These are phyloP conservation scores for Phytophthora quininea DNA, from an alignment of 352 stramenopile genomes.

Conservation along the genomic window DNA sequence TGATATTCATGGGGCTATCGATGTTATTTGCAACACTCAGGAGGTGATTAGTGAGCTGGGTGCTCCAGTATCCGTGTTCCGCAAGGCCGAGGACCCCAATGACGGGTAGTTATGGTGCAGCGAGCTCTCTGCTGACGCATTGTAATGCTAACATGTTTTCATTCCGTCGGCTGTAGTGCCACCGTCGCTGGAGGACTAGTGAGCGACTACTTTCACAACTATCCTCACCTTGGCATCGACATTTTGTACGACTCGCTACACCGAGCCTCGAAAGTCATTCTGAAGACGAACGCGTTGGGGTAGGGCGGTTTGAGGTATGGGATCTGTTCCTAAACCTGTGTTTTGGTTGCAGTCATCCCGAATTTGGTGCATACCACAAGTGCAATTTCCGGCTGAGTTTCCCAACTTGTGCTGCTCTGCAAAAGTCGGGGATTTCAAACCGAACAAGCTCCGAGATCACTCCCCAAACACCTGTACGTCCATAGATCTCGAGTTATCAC, in stretches of 20 bases:
- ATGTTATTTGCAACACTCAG: slow-evolving; percentile 20
- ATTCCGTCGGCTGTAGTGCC: slow-evolving; percentile 25
- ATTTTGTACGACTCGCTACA: slow-evolving; percentile 80
- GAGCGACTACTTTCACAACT: slow-evolving; percentile 88
- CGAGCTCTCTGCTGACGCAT: background rate
- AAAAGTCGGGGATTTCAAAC: slow-evolving; percentile 58
- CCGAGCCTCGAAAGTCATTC: slow-evolving; percentile 73
- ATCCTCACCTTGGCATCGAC: slow-evolving; percentile 80
- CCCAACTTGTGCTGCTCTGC: slow-evolving; percentile 40
- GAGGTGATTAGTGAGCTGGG: slow-evolving; percentile 84
- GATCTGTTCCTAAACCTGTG: slow-evolving; percentile 3
- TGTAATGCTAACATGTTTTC: background rate
- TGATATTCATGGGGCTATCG: background rate
- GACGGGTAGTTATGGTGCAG: slow-evolving; percentile 46
- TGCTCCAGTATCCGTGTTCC: slow-evolving; percentile 76
- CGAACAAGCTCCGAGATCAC: slow-evolving; percentile 56
- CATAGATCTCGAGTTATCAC: background rate
- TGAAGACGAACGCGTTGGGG: slow-evolving; percentile 84
- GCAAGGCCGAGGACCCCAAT: slow-evolving; percentile 75
- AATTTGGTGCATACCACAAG: slow-evolving; percentile 86
- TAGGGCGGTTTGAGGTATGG: slow-evolving; percentile 16
- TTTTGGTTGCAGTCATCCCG: slow-evolving; percentile 52
- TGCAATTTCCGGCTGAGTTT: slow-evolving; percentile 84
- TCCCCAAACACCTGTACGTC: slow-evolving; percentile 66
- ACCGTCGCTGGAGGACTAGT: slow-evolving; percentile 59